Evolutionary conservation across 768 basidiomycete species (phyloP).

Genomic region (Rhizopogon vesiculosus): DNA sequence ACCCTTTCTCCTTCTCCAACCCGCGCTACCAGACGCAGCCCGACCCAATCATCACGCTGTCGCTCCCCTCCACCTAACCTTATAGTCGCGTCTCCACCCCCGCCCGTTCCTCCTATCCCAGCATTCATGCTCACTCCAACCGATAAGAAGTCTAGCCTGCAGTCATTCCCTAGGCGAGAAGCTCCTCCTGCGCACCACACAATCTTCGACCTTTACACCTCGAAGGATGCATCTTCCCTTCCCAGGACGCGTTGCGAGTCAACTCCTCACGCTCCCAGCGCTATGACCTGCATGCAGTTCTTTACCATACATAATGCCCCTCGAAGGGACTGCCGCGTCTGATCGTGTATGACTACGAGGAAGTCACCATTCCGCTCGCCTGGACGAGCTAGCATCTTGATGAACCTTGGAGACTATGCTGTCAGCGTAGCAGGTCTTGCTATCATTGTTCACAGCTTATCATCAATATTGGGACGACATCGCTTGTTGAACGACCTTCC

Average conservation of each 20-base stretch:
- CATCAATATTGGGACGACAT: slow-evolving; percentile 2
- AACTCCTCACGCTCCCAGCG: slow-evolving; percentile 16
- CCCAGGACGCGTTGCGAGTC: slow-evolving; percentile 9
- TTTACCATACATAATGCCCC: slow-evolving; percentile 38
- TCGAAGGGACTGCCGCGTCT: slow-evolving; percentile 12
- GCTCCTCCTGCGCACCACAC: slow-evolving; percentile 15
- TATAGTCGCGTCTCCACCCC: slow-evolving; percentile 35
- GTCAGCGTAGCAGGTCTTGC: slow-evolving; percentile 1
- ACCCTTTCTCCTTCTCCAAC: slow-evolving; percentile 24
- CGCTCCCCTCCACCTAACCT: slow-evolving; percentile 52
- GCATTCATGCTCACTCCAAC: slow-evolving; percentile 35
- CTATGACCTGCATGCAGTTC: slow-evolving; percentile 48
- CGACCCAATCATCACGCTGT: slow-evolving; percentile 35
- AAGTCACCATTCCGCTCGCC: background rate
- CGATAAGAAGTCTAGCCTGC: slow-evolving; percentile 26
- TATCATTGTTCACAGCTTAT: slow-evolving; percentile 9
- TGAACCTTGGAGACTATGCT: background rate
- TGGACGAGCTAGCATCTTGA: background rate
- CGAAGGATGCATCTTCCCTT: slow-evolving; percentile 1
- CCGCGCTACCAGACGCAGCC: slow-evolving; percentile 28
- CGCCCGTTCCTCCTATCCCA: slow-evolving; percentile 57
- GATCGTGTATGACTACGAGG: background rate
- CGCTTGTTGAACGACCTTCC: slow-evolving; percentile 2
- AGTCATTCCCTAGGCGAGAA: slow-evolving; percentile 18
- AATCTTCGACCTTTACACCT: slow-evolving; percentile 17